These are phyloP conservation scores for Leccinum olivaceopallidum DNA, from an alignment of 768 basidiomycete species.

Conservation along the genomic window DNA sequence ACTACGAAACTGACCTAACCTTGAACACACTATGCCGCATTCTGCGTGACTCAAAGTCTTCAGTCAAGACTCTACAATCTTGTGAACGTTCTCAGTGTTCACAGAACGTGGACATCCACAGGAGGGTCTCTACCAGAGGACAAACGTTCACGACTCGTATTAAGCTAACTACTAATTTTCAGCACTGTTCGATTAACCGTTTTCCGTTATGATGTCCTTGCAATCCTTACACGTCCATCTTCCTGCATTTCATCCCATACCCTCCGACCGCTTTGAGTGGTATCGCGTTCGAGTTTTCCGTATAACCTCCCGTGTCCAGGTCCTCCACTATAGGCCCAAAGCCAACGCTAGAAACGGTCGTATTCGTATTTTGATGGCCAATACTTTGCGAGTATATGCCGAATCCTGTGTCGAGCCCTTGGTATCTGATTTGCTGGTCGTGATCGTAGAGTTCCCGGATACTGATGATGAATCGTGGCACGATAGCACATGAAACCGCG, in stretches of 20 bases:
- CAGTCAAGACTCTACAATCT: background rate
- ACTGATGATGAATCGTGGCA: slow-evolving; percentile 1
- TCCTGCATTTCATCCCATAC: background rate
- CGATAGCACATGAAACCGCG: background rate
- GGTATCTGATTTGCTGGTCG: background rate
- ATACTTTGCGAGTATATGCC: background rate
- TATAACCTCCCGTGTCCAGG: background rate
- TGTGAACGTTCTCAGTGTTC: too few relatives aligned
- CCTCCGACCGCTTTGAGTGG: background rate
- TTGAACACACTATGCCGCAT: background rate
- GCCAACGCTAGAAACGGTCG: background rate
- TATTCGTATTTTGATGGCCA: background rate
- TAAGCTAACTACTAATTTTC: background rate
- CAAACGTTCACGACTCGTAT: background rate
- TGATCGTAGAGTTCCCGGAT: background rate
- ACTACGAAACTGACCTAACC: background rate
- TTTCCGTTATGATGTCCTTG: background rate
- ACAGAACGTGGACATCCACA: background rate
- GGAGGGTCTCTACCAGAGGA: background rate
- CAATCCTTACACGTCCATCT: background rate
- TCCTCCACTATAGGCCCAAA: background rate
- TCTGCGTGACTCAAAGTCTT: background rate
- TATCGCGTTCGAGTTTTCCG: background rate
- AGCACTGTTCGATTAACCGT: background rate
- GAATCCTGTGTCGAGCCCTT: background rate